Evolutionary conservation across 345 rosid species (phyloP).

Genomic region (Euphorbia pulcherrima): DNA sequence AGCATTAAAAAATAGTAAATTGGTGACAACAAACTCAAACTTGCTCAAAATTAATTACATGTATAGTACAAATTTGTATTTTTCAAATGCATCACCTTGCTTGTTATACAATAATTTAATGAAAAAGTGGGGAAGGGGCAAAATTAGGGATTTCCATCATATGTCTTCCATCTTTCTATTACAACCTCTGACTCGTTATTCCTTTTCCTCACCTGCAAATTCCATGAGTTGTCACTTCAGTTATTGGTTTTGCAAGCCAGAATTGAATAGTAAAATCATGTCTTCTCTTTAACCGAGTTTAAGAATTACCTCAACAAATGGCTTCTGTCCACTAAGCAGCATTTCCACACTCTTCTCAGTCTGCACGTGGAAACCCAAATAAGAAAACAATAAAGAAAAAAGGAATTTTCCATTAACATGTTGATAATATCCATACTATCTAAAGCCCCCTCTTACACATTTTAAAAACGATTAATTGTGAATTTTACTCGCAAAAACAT

Average conservation of each 20-base stretch:
- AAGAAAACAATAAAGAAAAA: background rate
- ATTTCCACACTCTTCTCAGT: slow-evolving; percentile 67
- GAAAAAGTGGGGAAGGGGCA: no score
- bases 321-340: slow-evolving; percentile 52
- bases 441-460: background rate
- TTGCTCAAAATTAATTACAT: no score
- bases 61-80: no score
- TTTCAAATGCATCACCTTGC: no score
- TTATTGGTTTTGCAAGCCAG: background rate
- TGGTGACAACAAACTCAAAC: no score
- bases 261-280: background rate
- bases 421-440: background rate
- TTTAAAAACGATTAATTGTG: background rate
- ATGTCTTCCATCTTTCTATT: slow-evolving; percentile 60
- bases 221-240: background rate
- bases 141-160: slow-evolving; percentile 38
- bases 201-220: slow-evolving; percentile 49
- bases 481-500: background rate
- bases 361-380: slow-evolving; percentile 25
- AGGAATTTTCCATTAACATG: background rate
- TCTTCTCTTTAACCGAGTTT: background rate
- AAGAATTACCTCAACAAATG: slow-evolving; percentile 56
- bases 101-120: no score
- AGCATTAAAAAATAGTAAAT: no score
- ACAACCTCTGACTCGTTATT: slow-evolving; percentile 40